Evolutionary conservation across 805 yeast species (phyloP).

Genomic region (Starmerella floris): DNA sequence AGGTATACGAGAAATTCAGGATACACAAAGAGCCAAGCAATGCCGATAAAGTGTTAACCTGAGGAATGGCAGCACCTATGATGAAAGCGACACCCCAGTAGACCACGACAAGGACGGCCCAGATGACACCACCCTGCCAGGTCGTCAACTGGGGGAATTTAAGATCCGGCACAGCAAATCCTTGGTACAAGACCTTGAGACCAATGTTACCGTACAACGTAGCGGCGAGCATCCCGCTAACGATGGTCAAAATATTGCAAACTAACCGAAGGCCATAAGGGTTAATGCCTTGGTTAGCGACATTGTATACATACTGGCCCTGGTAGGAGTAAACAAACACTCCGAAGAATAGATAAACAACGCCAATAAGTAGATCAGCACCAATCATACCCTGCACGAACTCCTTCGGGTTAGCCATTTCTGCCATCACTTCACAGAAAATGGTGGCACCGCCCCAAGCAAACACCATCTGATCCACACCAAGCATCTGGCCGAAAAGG

Average conservation of each 20-base stretch:
- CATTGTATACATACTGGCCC: conserved; percentile 31
- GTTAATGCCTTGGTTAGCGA: conserved; percentile 34
- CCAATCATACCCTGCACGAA: conserved; percentile 37
- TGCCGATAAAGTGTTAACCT: conserved; percentile 30
- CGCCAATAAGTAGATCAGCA: conserved; percentile 33
- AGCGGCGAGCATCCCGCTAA: conserved; percentile 34
- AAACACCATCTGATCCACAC: conserved; percentile 34
- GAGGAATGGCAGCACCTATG: conserved; percentile 35
- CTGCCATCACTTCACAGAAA: conserved; percentile 37
- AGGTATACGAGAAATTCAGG: conserved; percentile 35
- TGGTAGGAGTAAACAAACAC: conserved; percentile 34
- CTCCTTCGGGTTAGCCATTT: conserved; percentile 37
- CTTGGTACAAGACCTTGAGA: conserved; percentile 34
- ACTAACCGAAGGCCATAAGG: conserved; percentile 27
- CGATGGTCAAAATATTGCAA: conserved; percentile 28
- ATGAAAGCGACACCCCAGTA: conserved; percentile 36
- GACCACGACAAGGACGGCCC: conserved; percentile 29
- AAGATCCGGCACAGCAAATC: conserved; percentile 28
- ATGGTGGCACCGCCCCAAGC: conserved; percentile 42
- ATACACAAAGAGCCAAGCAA: conserved; percentile 36
- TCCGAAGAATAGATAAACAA: conserved; percentile 33
- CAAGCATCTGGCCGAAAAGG: conserved; percentile 12
- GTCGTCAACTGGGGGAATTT: conserved; percentile 28
- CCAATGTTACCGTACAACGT: conserved; percentile 37
- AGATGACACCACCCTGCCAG: conserved; percentile 28